Base-by-base conservation (phyloP, 345 rosid species). In the Salix suchowensis region DNA sequence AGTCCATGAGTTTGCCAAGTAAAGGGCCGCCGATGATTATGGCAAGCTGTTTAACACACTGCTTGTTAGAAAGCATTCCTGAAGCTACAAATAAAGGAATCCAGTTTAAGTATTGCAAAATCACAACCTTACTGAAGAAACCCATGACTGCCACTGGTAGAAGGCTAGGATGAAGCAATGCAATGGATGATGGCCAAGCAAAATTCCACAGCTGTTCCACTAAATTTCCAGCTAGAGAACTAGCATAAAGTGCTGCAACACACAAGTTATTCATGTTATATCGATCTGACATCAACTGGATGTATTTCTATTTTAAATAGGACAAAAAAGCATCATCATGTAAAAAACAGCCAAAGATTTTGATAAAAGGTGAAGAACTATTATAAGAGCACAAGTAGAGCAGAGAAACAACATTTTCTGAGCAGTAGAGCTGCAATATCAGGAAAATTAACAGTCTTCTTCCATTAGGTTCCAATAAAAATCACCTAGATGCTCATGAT, bases 161-260 rank as follows among this genome's bases (percentile, higher is more conserved):
- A 82, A 95, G 96, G 85, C 98, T 95, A 15, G 97, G 91, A 86
- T 93, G 91, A 68, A 93, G 90, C 92, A 95, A 69, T 12, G 97
- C 98, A 68, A 95, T 93, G 46, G 98, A 93, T 65, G 97, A 91
- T 3, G 98, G 98, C 98, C 97, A 95, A 71, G 96, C 94, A 78
- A 95, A 95, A 77, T 84, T 91, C 98, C 98, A 93, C 2, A 95
- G 89, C 77, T 91, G 96, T 71, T 95, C 98, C 79, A 95, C 98
- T 72, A 93, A 78, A 82, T 93, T 93, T 46, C 92, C 98, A 39
- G 93, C 91, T 44, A 95, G 71, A 83, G 88, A 89, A 76, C 88
- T 88, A 18, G 97, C 92, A 79, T 95, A 93, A 39, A 95, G 82
- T 67, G 91, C 93, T 91, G 90, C 74, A 81, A 76, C 66, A 75